Base-by-base conservation (phyloP, 495 filamentous ascomycete species). In the Platismatia glauca region DNA sequence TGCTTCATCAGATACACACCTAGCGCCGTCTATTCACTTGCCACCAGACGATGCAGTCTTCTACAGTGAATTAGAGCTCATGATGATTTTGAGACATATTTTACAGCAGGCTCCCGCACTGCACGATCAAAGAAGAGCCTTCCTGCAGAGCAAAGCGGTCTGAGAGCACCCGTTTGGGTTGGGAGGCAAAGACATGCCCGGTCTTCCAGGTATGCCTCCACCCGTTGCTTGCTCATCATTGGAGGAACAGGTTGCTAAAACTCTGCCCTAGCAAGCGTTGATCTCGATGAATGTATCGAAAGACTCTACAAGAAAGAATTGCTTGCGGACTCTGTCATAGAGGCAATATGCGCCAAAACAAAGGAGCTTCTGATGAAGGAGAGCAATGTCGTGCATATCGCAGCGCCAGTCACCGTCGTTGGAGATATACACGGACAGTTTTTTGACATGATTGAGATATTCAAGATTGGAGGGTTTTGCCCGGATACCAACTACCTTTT, bases 371-470 rank as follows among this genome's bases (percentile, higher is more conserved):
- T 98, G 65, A 98, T 98, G 94, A 95, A 94, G 72, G 94, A 98
- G 83, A 97, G 93, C 81, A 98, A 98, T 79, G 94, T 98, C 57
- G 94, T 98, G 50, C 94, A 98, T 72, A 95, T 98, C 63, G 85
- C 85, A 60, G 92, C 94, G 20, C 94, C 94, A 11, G 90, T 98
- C 48, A 98, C 94, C n/a, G 94, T 98, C 4, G 95, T 98, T 11
- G 94, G 94, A 64, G 94, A 98, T 70, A 98, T 98, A 68, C 94
- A 98, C 74, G 94, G 94, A 22, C 94, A 98, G 76, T 98, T 98
- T 75, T 97, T 91, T 70, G 94, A 98, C 70, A 83, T 98, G 81
- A 89, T 97, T 53, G 94, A 98, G 80, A 98, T 98, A 64, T 98
- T 98, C 75, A 93, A 90, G 73, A 98, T 98, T 69, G 95, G 94